Percentiles rank a stretch among this genome's conserved stretches.
Evolutionary conservation across 2,329 filamentous ascomycete genomes (phyloP).

Genomic region (Pestalotiopsis sp.): DNA sequence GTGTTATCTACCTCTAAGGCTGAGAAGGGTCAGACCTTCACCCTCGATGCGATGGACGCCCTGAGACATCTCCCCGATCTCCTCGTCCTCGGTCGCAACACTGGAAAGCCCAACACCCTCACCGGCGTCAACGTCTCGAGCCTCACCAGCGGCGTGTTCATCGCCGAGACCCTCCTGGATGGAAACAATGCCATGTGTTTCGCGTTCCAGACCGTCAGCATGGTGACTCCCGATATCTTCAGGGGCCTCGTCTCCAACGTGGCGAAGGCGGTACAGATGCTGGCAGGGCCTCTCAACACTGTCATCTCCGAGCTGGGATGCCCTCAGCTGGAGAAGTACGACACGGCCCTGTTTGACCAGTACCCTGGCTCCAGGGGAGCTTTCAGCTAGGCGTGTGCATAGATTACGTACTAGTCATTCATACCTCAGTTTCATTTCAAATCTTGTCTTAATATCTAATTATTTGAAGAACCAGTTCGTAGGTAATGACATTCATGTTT

Average conservation of each 20-base stretch:
- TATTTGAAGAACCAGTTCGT: background rate
- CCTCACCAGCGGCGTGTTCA: conserved; percentile 29
- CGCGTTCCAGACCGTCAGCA: background rate
- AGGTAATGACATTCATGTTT: background rate
- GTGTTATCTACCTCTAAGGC: background rate
- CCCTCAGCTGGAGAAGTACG: background rate
- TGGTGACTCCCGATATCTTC: background rate
- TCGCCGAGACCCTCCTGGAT: conserved; percentile 20
- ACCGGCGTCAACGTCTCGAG: conserved; percentile 22
- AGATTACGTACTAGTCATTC: background rate
- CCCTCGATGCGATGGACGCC: background rate
- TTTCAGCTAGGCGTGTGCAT: background rate
- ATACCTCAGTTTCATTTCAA: background rate
- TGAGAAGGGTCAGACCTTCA: background rate
- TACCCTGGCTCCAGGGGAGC: background rate
- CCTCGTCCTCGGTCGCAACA: conserved; percentile 28
- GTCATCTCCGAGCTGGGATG: background rate
- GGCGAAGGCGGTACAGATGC: background rate
- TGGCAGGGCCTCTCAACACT: background rate
- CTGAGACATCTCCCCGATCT: conserved; percentile 22
- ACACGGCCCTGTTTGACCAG: background rate
- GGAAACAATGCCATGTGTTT: conserved; percentile 37
- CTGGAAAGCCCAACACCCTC: conserved; percentile 25
- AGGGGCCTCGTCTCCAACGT: background rate
- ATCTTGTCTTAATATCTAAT: background rate